Evolutionary conservation across 1,284 basidiomycete genomes (phyloP), one percentile per base, ranked within the genome.

Genomic region (Puccinia triticina): DNA sequence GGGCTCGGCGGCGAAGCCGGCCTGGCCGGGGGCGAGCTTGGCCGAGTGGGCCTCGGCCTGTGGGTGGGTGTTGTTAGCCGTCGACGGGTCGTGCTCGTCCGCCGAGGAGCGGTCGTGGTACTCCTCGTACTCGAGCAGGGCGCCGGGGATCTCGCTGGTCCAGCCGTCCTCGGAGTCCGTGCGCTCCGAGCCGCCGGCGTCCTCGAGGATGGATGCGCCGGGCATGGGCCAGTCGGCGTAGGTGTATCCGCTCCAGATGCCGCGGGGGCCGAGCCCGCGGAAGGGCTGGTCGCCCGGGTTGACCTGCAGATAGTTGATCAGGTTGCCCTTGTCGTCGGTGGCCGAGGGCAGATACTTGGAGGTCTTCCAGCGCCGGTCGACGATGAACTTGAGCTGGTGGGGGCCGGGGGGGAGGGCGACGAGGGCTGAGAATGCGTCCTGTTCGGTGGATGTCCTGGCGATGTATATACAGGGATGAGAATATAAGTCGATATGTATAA

Each of bases 341-440:
- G 96, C 94, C 0, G 94, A 93, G 11, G 95, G 93, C 32, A 97
- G 90, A 84, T 95, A 92, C 84, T 89, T 89, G 16, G 90, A 90
- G 79, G 90, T 90, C 83, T 92, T 91, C 92, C 93, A 95, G 76
- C 92, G 91, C 83, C 94, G 93, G 87, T 99, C 97, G 83, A 99
- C 94, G 84, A 98, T 91, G 89, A 98, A 99, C 84, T 96, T 95
- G 86, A 98, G 90, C 83, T 96, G 93, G 86, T 99, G 96, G 1
- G 95, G 96, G 32, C 96, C 97, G 0, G 96, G 95, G 18, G 92
- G 91, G 2, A 97, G 90, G 23, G 88, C 87, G 59, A 90, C 86
- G 48, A 89, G 86, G 0, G 87, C 85, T 18, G 87, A 85, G 82
- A 89, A 89, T 83, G 89, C 88, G 77, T 88, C 87, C 26, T 43